phyloP scores from a whole-genome alignment of 352 stramenopile genomes.

The Aphanomyces cochlioides region DNA sequence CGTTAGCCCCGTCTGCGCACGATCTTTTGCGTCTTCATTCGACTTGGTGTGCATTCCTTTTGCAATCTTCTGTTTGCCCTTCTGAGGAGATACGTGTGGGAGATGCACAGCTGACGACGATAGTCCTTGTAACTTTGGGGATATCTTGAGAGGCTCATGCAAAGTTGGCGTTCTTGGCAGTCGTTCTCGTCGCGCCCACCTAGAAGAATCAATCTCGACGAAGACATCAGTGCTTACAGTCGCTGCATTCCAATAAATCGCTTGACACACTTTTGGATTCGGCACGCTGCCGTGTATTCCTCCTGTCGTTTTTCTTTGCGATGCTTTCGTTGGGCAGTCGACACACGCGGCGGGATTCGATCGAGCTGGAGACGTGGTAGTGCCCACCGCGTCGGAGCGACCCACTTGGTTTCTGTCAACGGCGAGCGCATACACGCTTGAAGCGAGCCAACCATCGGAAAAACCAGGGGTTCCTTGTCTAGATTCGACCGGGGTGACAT shows the following conservation, averaged over 20 bases:
- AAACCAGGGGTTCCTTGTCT: too few species aligned
- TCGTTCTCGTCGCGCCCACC: too few species aligned
- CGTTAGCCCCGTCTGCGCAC: not conserved
- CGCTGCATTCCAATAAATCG: not conserved
- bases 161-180: too few species aligned
- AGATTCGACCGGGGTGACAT: too few species aligned
- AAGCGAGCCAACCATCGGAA: too few species aligned
- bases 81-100: too few species aligned
- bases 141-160: too few species aligned
- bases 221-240: too few species aligned
- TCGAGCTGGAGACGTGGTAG: constrained; percentile 4
- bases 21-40: not conserved
- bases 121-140: too few species aligned
- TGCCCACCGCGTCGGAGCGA: not conserved
- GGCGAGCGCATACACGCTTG: too few species aligned
- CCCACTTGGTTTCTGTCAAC: not conserved
- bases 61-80: not conserved
- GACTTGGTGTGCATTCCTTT: not conserved
- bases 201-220: too few species aligned
- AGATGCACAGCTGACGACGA: too few species aligned
- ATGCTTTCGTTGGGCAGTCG: not conserved
- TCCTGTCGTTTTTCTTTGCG: not conserved
- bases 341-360: not conserved
- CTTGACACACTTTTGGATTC: constrained; percentile 1
- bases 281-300: not conserved